Evolutionary conservation across 2,329 filamentous ascomycete genomes (phyloP), one percentile per base, ranked within the genome.

Genomic region (Claviceps paspali): DNA sequence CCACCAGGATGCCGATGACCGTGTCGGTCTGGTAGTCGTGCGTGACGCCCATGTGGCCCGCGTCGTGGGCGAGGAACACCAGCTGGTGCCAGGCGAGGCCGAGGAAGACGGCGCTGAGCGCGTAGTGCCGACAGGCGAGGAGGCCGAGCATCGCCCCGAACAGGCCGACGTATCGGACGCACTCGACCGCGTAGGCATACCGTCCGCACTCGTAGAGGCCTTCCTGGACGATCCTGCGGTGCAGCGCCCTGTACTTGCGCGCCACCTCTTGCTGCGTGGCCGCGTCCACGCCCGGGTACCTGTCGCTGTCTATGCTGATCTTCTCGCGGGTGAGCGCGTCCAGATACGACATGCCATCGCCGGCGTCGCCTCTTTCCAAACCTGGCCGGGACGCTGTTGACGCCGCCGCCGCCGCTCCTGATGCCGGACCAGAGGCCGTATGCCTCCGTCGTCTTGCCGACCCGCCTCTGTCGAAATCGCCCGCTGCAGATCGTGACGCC

Each of bases 21-120:
- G 80, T 81, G 56, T 98, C 91, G 27, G 76, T 60, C 35, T 82
- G 77, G 55, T 88, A 96, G 53, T 79, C 69, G 59, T 96, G 88
- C 2, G 91, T 98, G 49, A 98, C 94, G 46, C 84, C 91, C 81
- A 95, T 93, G 58, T 98, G 91, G 6, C 85, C 87, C 35, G 88
- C 84, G 64, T 98, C 91, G 57, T 98, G 91, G 42, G 84, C 91
- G 1, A 80, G 79, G 53, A 98, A 98, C 36, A 88, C 82, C 21
- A 96, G 70, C 55, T 96, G 91, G 53, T 96, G 91, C 88, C 91
- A 96, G 52, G 93, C 71, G 43, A 73, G 67, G 15, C 88, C 91
- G 3, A 96, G 66, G 47, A 79, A 85, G 34, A 82, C 55, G 2
- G 75, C 86, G 39, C 82, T 83, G 2, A 71, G 62, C 33, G 61